Conservation (phyloP, 306 rosid genomes). For the Dalbergia cochinchinensis region DNA sequence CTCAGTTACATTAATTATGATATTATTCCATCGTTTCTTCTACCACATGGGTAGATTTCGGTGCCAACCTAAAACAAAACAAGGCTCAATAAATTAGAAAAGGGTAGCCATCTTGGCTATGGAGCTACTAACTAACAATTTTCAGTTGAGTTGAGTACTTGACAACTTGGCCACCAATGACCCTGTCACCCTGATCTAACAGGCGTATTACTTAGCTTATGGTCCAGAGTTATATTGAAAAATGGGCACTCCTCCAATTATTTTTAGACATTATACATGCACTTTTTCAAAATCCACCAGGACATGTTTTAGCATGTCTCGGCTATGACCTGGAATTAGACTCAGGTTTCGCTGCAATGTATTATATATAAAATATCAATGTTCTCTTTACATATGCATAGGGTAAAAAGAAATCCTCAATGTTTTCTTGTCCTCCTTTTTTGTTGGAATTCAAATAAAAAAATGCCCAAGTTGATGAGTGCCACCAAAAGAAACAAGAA, state of each 20-base stretch:
- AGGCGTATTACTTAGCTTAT: constrained; percentile 20
- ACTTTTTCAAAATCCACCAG: constrained; percentile 2
- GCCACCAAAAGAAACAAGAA: constrained; percentile 38
- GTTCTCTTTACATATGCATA: neutral
- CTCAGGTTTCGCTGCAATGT: constrained; percentile 29
- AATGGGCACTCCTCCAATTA: constrained; percentile 8
- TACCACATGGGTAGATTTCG: constrained; percentile 47
- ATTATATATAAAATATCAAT: constrained; percentile 19
- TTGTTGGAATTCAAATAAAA: constrained; percentile 13
- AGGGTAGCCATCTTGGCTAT: constrained; percentile 33
- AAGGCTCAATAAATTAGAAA: constrained; percentile 36
- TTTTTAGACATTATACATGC: constrained; percentile 41
- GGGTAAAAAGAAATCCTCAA: constrained; percentile 31
- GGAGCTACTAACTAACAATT: constrained; percentile 26
- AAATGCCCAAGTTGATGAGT: neutral
- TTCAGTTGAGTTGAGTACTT: neutral
- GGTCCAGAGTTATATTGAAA: constrained; percentile 13
- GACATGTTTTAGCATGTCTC: constrained; percentile 50
- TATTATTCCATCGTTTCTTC: constrained; percentile 32
- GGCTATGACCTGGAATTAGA: constrained; percentile 48
- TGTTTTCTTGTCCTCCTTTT: constrained; percentile 38
- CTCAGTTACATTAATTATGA: constrained; percentile 27
- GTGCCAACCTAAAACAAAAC: constrained; percentile 22
- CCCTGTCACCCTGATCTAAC: constrained; percentile 38
- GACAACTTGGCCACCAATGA: neutral